A percentile compares a stretch with the other conserved stretches of the same genome.
phyloP scores from a whole-genome alignment of 2,329 filamentous ascomycete genomes.

The Fusarium goolgardi region DNA sequence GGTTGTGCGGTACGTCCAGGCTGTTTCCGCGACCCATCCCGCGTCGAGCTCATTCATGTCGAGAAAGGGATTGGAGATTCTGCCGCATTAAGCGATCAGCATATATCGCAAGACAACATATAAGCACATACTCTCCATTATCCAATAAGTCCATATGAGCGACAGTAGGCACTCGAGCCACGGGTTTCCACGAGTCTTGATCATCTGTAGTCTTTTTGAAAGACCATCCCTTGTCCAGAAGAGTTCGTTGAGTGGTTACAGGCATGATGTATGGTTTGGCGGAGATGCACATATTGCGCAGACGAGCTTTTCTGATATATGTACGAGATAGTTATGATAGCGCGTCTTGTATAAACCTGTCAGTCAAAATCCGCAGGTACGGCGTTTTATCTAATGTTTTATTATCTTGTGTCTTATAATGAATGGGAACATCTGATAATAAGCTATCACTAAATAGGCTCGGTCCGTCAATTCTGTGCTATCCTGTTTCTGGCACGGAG shows the following conservation, averaged over 20 bases:
- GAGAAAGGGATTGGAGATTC: conserved; percentile 14
- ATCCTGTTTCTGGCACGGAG: not conserved
- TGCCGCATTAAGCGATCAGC: not conserved
- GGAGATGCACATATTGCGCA: no score
- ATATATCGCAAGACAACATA: accelerated
- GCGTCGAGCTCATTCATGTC: conserved; percentile 15
- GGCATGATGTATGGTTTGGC: not conserved
- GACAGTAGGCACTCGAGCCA: conserved; percentile 22
- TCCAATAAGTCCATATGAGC: conserved; percentile 25
- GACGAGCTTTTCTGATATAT: no score
- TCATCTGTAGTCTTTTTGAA: conserved; percentile 8
- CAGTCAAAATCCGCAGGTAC: no score
- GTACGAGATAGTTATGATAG: no score
- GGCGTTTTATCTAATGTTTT: not conserved
- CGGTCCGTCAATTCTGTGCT: not conserved
- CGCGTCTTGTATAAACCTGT: no score
- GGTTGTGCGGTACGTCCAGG: conserved; percentile 9
- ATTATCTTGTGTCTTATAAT: not conserved
- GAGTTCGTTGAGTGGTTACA: not conserved
- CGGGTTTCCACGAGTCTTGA: conserved; percentile 12
- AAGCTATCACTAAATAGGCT: not conserved
- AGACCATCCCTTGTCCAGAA: conserved; percentile 11
- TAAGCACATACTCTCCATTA: conserved; percentile 12
- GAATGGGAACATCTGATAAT: not conserved
- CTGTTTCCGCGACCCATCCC: conserved; percentile 12